Evolutionary conservation across 2,329 filamentous ascomycete species (phyloP), one percentile per base, ranked within the genome.

Genomic region (Pseudogymnoascus sp.): DNA sequence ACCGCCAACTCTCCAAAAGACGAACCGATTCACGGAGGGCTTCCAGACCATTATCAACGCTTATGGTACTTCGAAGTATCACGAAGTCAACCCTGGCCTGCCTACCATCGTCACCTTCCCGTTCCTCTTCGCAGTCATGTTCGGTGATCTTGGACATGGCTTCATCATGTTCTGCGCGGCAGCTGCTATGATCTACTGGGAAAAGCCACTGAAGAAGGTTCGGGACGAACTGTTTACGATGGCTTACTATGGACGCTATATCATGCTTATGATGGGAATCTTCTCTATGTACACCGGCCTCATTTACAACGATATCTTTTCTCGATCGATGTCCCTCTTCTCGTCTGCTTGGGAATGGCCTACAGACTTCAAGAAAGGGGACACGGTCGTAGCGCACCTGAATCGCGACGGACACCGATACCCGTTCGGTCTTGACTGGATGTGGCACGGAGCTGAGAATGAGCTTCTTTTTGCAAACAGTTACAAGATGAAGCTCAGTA

Each of bases 401-500:
- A 89, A 87, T 70, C 75, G 77, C 40, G 79, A 85, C 25, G 59
- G 83, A 53, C 23, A 97, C 77, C 89, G 92, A 61, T 99, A 97
- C 75, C 93, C 96, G 14, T 96, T 99, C 73, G 95, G 95, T 69
- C 79, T 99, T 65, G 95, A 99, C 74, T 96, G 89, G 87, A 90
- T 89, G 73, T 99, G 95, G 95, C 96, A 99, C 75, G 92, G 89
- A 65, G 89, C 92, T 11, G 93, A 97, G 72, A 99, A 99, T 72
- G 89, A 96, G 66, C 83, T 99, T 18, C 84, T 99, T 60, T 99
- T 99, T 79, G 89, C 86, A 75, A 99, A 99, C 88, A 96, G 90
- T 77, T 96, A 95, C 84, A 99, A 99, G 87, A 99, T 99, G 95
- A 99, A 99, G 83, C 90, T 99, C 78, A 96, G 91, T 80, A 97